Evolutionary conservation across 1,139 yeast species (phyloP), one percentile per base, ranked within the genome.

Genomic region (Debaryomyces fabryi): DNA sequence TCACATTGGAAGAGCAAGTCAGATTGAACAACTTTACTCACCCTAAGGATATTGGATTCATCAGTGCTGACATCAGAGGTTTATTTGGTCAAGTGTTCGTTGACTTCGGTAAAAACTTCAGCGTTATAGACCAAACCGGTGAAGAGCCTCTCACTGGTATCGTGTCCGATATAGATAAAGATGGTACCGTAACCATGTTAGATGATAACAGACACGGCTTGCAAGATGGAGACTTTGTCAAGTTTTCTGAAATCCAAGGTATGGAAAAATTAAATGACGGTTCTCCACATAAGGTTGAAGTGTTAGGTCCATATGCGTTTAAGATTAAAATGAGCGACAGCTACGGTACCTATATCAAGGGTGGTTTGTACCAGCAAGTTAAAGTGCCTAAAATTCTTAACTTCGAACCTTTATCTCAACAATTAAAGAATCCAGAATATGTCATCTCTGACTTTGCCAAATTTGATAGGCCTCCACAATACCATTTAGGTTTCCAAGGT

Each of bases 201-300:
- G 97, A 88, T 63, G 98, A 91, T 57, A 85, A 82, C 53, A 85
- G 98, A 67, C 99, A 93, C 64, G 96, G 97, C 10, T 76, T 93
- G 49, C 90, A 91, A 71, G 97, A 90, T 66, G 98, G 97, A 16
- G 88, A 88, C 60, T 88, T 73, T 63, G 97, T 93, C 47, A 88
- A 86, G 64, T 92, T 92, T 62, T 66, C 88, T n/a, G 98, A 92
- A 68, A 85, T 92, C 32, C 82, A 85, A 58, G 97, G 97, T 21
- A 75, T 81, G 70, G 75, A 72, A 3, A 72, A 71, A 54, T 74
- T 93, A 53, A 89, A 88, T 63, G 85, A 84, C 51, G 96, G 90
- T 6, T 71, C 78, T 46, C 82, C 93, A 2, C 83, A 79, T 62
- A 86, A 86, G 59, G 81, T 93, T 48, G 88, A 85, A 64, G 97